Base-by-base conservation (phyloP, 2,329 filamentous ascomycete species). In the Aspergillus arachidicola region DNA sequence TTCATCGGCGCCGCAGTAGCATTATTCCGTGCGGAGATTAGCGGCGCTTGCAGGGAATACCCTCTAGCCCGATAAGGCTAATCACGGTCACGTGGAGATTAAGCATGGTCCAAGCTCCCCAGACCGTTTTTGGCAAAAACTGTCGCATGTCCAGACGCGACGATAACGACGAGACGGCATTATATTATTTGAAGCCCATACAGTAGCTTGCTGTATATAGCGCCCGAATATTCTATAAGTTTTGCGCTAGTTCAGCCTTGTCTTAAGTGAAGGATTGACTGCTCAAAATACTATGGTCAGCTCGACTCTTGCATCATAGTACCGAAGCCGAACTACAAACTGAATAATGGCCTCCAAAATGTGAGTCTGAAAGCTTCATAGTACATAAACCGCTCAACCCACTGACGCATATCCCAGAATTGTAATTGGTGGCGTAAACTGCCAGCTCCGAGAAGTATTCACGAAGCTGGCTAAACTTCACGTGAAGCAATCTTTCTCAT, bases 401-500 rank as follows among this genome's bases (percentile, higher is more conserved):
- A 54, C 68, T 75, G 59, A 75, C 50, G 21, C 3, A 19, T 36
- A n/a, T 9, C 51, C 21, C 62, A 89, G 80, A 58, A 70, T 95
- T 71, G 92, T 97, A 45, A 82, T 97, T 65, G 95, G 95, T 62
- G 89, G 89, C 74, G 84, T 96, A 67, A 90, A 93, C 74, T 94
- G 94, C 72, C 88, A 91, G 73, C 85, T 97, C 58, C 84, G 87
- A 66, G 78, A 89, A 14, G 89, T 91, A 11, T 92, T 99, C 76
- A 84, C 87, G 64, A 99, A 97, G 79, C 82, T 98, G 23, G 84
- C 89, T 10, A 86, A 87, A 11, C 83, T 98, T 2, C 94, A 98
- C 71, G 82, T 88, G 41, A 98, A 97, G 80, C 95, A 97, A 75
- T 86, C 85, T 72, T 98, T 99, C 76, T 85, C 91, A 16, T 91